Evolutionary conservation across 306 rosid species (phyloP).

Genomic region (Trifolium subterraneum): DNA sequence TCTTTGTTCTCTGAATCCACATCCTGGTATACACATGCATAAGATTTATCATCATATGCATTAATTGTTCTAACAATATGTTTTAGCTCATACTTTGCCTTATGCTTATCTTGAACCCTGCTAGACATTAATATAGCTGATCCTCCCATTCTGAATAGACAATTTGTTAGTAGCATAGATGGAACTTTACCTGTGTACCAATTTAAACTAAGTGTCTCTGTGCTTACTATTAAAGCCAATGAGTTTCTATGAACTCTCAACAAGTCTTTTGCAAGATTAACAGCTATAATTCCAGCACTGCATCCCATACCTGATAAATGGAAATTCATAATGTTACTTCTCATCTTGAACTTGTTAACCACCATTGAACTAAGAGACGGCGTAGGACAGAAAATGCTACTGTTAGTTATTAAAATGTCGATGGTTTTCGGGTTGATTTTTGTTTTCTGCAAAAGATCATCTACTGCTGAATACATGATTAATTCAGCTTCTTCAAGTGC

Average conservation of each 20-base stretch:
- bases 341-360: constrained; percentile 59
- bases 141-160: constrained; percentile 71
- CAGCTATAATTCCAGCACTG: constrained; percentile 65
- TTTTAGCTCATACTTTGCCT: constrained; percentile 58
- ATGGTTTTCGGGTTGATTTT: constrained; percentile 57
- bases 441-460: constrained; percentile 44
- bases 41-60: constrained; percentile 60
- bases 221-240: constrained; percentile 65
- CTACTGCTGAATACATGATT: constrained; percentile 48
- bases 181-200: constrained; percentile 66
- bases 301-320: constrained; percentile 76
- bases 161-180: constrained; percentile 67
- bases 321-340: constrained; percentile 60
- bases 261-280: constrained; percentile 60
- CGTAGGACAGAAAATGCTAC: constrained; percentile 59
- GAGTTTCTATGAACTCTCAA: constrained; percentile 63
- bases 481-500: constrained; percentile 60
- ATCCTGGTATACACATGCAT: constrained; percentile 53
- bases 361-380: constrained; percentile 62
- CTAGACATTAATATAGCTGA: constrained; percentile 70
- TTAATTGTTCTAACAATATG: constrained; percentile 63
- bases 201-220: constrained; percentile 52
- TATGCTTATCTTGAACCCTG: constrained; percentile 48
- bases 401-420: constrained; percentile 57
- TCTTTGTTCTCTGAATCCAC: constrained; percentile 51